Evolutionary conservation across 257 asterid species (phyloP).

Genomic region (Verbascum thapsus): DNA sequence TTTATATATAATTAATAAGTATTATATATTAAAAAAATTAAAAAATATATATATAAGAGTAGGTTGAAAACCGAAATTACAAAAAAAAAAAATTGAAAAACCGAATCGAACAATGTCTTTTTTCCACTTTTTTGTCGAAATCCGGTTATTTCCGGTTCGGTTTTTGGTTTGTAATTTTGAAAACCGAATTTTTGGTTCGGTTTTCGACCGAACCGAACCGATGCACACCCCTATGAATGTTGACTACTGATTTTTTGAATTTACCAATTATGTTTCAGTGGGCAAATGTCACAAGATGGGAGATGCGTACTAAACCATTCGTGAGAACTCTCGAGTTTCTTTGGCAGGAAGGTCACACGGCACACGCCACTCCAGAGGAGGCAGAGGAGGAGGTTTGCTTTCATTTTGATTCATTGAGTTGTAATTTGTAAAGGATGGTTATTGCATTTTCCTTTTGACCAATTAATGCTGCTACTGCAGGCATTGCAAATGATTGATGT

Average conservation of each 20-base stretch:
- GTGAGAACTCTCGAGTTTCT: slow-evolving; percentile 93
- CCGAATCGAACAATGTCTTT: too few relatives aligned
- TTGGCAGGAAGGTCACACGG: slow-evolving; percentile 99
- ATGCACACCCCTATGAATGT: too few relatives aligned
- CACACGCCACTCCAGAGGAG: slow-evolving; percentile 89
- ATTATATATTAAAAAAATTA: too few relatives aligned
- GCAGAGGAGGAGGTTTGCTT: slow-evolving; percentile 87
- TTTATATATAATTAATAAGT: too few relatives aligned
- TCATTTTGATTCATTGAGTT: slow-evolving; percentile 13
- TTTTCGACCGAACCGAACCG: too few relatives aligned
- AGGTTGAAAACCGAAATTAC: too few relatives aligned
- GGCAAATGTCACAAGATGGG: slow-evolving; percentile 99
- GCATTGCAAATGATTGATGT: slow-evolving; percentile 94
- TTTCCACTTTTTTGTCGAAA: too few relatives aligned
- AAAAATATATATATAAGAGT: too few relatives aligned
- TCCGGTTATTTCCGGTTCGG: too few relatives aligned
- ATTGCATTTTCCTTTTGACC: slow-evolving; percentile 35
- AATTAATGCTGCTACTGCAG: slow-evolving; percentile 56
- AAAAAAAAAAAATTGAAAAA: too few relatives aligned
- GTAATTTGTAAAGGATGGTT: slow-evolving; percentile 20
- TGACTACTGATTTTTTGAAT: slow-evolving; percentile 18
- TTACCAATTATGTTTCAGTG: slow-evolving; percentile 53
- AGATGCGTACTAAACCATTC: slow-evolving; percentile 98
- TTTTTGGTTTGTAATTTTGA: too few relatives aligned
- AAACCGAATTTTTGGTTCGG: too few relatives aligned